Evolutionary conservation across 2,329 filamentous ascomycete species (phyloP).

Genomic region (Cordyceps cicadae): DNA sequence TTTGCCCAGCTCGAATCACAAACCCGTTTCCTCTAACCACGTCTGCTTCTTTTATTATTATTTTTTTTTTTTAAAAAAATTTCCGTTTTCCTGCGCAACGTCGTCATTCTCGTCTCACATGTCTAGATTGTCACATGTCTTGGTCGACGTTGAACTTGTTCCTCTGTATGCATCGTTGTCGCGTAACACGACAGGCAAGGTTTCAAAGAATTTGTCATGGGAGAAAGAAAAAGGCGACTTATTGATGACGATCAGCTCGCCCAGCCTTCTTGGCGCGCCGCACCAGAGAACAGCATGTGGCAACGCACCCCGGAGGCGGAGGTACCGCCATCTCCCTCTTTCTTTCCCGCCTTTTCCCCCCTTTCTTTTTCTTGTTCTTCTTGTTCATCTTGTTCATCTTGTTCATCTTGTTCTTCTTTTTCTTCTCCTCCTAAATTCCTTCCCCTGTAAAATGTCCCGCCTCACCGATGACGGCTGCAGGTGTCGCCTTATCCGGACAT

Average conservation of each 20-base stretch:
- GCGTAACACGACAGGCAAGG: background rate
- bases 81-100: too few relatives aligned
- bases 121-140: too few relatives aligned
- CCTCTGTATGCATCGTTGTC: too few relatives aligned
- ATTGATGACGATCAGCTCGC: background rate
- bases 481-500: background rate
- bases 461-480: constrained; percentile 5
- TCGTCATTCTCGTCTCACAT: too few relatives aligned
- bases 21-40: too few relatives aligned
- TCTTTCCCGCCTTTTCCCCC: background rate
- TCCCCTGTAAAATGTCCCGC: background rate
- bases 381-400: background rate
- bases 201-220: too few relatives aligned
- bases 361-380: background rate
- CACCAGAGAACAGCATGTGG: background rate
- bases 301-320: background rate
- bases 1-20: too few relatives aligned
- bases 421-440: too few relatives aligned
- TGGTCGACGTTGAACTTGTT: background rate
- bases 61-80: too few relatives aligned
- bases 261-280: background rate
- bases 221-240: too few relatives aligned
- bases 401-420: background rate
- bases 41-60: too few relatives aligned
- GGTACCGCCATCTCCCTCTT: background rate